These are phyloP conservation scores for Phytophthora tubulina DNA, from an alignment of 352 stramenopile species.

Conservation along the genomic window DNA sequence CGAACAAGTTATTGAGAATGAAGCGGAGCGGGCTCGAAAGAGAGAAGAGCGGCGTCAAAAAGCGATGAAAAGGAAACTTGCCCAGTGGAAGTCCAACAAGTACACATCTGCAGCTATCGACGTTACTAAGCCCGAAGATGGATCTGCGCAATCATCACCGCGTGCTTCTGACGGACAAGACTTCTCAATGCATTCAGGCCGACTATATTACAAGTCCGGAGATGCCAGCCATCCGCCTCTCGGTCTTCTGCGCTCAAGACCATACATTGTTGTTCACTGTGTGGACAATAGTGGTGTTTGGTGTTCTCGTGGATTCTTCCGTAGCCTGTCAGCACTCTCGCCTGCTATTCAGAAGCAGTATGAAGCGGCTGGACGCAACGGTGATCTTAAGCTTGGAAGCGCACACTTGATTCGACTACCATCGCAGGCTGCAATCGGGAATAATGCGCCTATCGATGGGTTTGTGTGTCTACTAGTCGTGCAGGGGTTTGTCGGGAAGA, in stretches of 20 bases:
- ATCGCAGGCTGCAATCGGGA: constrained; percentile 14
- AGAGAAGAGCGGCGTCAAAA: constrained; percentile 55
- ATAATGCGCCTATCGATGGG: constrained; percentile 23
- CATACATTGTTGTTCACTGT: constrained; percentile 76
- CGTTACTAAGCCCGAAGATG: background rate
- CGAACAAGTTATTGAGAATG: constrained; percentile 45
- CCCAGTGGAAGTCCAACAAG: constrained; percentile 66
- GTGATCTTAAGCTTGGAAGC: constrained; percentile 78
- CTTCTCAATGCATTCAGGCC: constrained; percentile 11
- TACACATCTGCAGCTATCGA: constrained; percentile 64
- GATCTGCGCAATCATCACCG: constrained; percentile 4
- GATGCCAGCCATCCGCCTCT: constrained; percentile 62
- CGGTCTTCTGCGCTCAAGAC: constrained; percentile 23
- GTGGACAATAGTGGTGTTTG: constrained; percentile 81
- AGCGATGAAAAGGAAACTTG: constrained; percentile 58
- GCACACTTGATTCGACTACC: constrained; percentile 70
- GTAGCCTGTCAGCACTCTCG: constrained; percentile 61
- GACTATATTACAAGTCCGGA: constrained; percentile 62
- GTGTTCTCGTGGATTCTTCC: constrained; percentile 81
- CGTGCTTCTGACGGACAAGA: constrained; percentile 16
- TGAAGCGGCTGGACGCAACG: constrained; percentile 59
- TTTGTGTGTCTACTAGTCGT: constrained; percentile 81
- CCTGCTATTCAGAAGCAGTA: constrained; percentile 69
- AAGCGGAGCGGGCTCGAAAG: constrained; percentile 51
- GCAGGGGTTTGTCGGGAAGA: constrained; percentile 66